Percentiles rank a stretch among this genome's conserved stretches.
Evolutionary conservation across 1,284 basidiomycete genomes (phyloP).

Genomic region (Rhizoctonia solani): DNA sequence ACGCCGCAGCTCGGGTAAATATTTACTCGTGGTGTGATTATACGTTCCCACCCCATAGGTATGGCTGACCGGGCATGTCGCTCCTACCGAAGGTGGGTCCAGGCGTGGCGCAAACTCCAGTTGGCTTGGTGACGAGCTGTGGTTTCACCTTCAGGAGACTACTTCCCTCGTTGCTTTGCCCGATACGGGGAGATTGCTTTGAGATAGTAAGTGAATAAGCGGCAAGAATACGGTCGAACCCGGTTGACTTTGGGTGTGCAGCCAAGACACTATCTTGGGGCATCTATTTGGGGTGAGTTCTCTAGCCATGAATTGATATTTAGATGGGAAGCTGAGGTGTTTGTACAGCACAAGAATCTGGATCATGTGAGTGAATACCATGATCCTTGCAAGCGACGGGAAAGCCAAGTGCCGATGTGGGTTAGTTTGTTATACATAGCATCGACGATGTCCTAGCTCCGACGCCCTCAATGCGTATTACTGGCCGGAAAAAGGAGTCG

Average conservation of each 20-base stretch:
- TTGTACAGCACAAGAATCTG: slow-evolving; percentile 69
- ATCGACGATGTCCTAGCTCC: slow-evolving; percentile 6
- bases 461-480: slow-evolving; percentile 12
- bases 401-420: neutral
- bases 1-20: slow-evolving; percentile 37
- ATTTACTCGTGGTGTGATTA: slow-evolving; percentile 34
- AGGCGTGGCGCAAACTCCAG: neutral
- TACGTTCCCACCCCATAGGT: slow-evolving; percentile 43
- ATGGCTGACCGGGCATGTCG: slow-evolving; percentile 58
- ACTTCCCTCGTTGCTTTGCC: slow-evolving; percentile 82
- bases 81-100: slow-evolving; percentile 45
- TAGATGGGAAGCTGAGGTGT: neutral
- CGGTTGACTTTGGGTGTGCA: neutral
- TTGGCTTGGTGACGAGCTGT: slow-evolving; percentile 19
- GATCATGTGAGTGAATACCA: slow-evolving; percentile 60
- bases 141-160: slow-evolving; percentile 58
- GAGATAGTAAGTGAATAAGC: slow-evolving; percentile 7
- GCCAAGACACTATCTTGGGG: slow-evolving; percentile 87
- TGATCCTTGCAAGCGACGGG: neutral
- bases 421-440: slow-evolving; percentile 19
- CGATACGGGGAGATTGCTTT: slow-evolving; percentile 67
- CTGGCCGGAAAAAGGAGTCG: slow-evolving; percentile 29
- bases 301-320: neutral
- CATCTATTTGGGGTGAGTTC: slow-evolving; percentile 80
- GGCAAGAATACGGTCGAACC: neutral